These are phyloP conservation scores for Chrysoporthe deuterocubensis DNA, from an alignment of 2,329 filamentous ascomycete genomes.

Conservation along the genomic window DNA sequence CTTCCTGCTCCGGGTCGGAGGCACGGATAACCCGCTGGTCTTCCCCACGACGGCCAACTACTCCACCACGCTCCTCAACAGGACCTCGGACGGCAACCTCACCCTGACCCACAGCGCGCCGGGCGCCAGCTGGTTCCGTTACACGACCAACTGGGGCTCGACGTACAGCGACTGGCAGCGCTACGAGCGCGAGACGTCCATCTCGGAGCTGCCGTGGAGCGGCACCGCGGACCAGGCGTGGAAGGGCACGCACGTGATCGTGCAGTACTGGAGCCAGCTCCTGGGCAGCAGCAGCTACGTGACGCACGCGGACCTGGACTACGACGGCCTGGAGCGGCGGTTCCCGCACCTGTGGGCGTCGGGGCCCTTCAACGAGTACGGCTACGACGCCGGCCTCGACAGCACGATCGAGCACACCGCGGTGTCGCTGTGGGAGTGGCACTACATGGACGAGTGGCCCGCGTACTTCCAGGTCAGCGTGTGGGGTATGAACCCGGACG, in stretches of 20 bases:
- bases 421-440: conserved; percentile 58
- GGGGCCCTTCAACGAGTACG: conserved; percentile 64
- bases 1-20: conserved; percentile 61
- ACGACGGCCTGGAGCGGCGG: conserved; percentile 46
- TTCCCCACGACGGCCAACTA: conserved; percentile 60
- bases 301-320: conserved; percentile 60
- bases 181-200: conserved; percentile 55
- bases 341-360: conserved; percentile 67
- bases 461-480: conserved; percentile 63
- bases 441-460: conserved; percentile 67
- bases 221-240: conserved; percentile 60
- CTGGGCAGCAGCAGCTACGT: conserved; percentile 63
- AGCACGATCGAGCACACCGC: conserved; percentile 52
- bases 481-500: conserved; percentile 68
- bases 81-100: conserved; percentile 42
- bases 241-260: conserved; percentile 64
- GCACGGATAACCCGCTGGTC: conserved; percentile 60
- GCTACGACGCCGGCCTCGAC: conserved; percentile 61
- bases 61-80: conserved; percentile 50
- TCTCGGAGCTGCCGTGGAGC: conserved; percentile 57
- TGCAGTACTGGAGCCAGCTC: conserved; percentile 64
- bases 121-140: conserved; percentile 64
- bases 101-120: conserved; percentile 59
- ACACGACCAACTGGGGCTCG: conserved; percentile 64
- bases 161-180: conserved; percentile 61